Evolutionary conservation across 1,284 basidiomycete genomes (phyloP).

Genomic region (Rugosomyces carneus): DNA sequence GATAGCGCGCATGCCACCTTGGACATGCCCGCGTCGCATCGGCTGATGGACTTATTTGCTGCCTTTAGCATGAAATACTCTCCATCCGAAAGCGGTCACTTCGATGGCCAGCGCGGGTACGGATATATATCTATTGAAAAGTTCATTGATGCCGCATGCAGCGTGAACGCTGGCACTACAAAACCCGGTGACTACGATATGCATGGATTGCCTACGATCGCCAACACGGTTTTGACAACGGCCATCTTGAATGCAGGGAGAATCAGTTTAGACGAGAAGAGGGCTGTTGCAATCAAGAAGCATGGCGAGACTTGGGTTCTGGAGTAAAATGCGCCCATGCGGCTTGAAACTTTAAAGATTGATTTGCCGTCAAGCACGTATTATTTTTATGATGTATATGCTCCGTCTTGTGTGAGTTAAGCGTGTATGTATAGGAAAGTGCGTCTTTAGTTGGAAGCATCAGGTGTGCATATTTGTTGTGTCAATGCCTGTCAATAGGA

Average conservation of each 20-base stretch:
- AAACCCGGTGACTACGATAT: conserved; percentile 70
- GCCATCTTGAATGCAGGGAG: conserved; percentile 90
- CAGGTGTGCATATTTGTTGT: not conserved
- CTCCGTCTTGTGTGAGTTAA: not conserved
- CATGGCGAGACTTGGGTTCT: conserved; percentile 63
- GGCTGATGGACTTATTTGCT: not conserved
- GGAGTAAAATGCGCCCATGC: conserved; percentile 37
- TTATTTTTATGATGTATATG: conserved; percentile 7
- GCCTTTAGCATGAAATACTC: conserved; percentile 82
- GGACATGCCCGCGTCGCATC: conserved; percentile 7
- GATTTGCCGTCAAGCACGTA: conserved; percentile 5
- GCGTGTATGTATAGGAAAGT: not conserved
- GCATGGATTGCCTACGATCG: conserved; percentile 82
- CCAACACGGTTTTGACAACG: conserved; percentile 84
- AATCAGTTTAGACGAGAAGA: conserved; percentile 82
- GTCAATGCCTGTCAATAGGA: too few species aligned
- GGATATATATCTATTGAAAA: conserved; percentile 90
- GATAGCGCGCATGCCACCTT: conserved; percentile 1
- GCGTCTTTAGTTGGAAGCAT: too few species aligned
- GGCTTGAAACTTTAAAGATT: conserved; percentile 1
- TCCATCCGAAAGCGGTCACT: conserved; percentile 85
- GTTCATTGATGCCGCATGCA: conserved; percentile 77
- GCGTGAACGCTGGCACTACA: conserved; percentile 67
- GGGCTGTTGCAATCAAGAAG: conserved; percentile 73
- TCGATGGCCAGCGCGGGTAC: conserved; percentile 90